Evolutionary conservation across 2,329 filamentous ascomycete species (phyloP), one percentile per base, ranked within the genome.

Genomic region (Chrysosporium queenslandicum): DNA sequence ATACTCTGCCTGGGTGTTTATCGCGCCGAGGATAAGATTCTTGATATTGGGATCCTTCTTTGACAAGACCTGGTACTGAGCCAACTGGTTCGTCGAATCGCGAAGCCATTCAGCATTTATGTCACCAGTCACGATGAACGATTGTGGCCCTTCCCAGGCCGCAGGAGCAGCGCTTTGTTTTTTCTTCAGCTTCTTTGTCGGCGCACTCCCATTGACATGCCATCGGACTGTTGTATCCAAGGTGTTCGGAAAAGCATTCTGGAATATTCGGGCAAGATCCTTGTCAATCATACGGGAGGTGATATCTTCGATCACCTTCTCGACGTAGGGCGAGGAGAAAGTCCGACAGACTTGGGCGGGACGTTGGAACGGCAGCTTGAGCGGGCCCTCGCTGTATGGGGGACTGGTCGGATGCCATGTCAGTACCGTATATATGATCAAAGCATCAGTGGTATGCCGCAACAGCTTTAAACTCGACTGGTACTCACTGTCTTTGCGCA

Each of bases 1-100:
- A 63, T 89, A 97, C 68, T 97, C 91, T 14, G 87, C 79, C 70
- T 98, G 92, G 0, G 92, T 97, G 67, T 95, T 94, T 71, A 97
- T 95, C 39, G 91, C 91, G 20, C 92, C 92, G 1, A 94, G 74
- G 23, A 98, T 88, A 50, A 98, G 74, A 56, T 79, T 83, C 64
- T 84, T 81, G 47, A 98, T 83, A 39, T 77, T 78, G 36, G 81
- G 79, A 63, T 97, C 90, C 58, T 87, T 87, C 62, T 82, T 87
- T 2, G 90, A 86, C 21, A 98, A 74, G 0, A 79, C 73, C 65
- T 96, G 91, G 64, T 98, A 98, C 50, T 92, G 90, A 1, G 85
- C 80, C 49, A 98, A 72, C 68, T 98, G 92, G 68, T 97, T 97
- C 9, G 89, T 94, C 9, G 87, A 94, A 69, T 95, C 88, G 48